A percentile compares a stretch with the other conserved stretches of the same genome.
Evolutionary conservation across 768 basidiomycete genomes (phyloP).

Genomic region (Rickenella mellea): DNA sequence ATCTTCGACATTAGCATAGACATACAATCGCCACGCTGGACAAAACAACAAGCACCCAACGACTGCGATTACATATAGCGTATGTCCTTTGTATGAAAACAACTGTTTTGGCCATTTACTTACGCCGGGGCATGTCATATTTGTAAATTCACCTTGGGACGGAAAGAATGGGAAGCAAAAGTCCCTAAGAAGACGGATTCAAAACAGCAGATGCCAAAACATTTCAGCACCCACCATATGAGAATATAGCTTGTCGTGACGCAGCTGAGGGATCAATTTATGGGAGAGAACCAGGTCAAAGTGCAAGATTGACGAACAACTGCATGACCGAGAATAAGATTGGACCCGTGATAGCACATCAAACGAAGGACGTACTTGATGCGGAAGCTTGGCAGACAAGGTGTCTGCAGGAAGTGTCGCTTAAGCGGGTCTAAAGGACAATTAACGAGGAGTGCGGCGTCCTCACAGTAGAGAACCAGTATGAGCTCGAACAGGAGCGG

Average conservation of each 20-base stretch:
- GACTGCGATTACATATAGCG: not conserved
- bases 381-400: not conserved
- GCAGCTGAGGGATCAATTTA: not conserved
- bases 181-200: not conserved
- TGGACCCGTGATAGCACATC: too few relatives aligned
- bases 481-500: not conserved
- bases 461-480: not conserved
- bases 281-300: not conserved
- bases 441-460: not conserved
- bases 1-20: too few relatives aligned
- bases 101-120: not conserved
- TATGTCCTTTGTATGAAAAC: not conserved
- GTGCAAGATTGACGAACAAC: not conserved
- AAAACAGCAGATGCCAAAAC: not conserved
- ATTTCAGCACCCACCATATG: not conserved
- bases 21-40: too few relatives aligned
- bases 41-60: too few relatives aligned
- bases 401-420: not conserved
- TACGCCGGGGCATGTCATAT: not conserved
- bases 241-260: not conserved
- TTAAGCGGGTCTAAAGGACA: not conserved
- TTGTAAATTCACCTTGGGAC: not conserved
- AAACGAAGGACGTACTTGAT: too few relatives aligned
- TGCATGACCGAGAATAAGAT: not conserved
- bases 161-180: not conserved